Percentiles rank a stretch among this genome's conserved stretches.
phyloP scores from a whole-genome alignment of 345 rosid genomes.

The Rhizophora mangle region DNA sequence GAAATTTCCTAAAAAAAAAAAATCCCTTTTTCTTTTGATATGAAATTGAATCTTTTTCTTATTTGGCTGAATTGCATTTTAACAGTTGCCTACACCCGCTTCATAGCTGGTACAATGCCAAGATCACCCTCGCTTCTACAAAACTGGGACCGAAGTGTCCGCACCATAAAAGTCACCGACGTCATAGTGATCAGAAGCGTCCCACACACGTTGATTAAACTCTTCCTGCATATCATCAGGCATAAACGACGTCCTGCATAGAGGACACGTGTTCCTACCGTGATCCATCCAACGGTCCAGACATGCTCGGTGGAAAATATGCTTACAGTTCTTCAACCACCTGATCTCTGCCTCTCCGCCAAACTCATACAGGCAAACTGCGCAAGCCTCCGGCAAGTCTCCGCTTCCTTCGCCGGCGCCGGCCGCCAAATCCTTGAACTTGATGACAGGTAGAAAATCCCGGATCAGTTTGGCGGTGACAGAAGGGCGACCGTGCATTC shows the following conservation, averaged over 20 bases:
- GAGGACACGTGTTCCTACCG: constrained; percentile 83
- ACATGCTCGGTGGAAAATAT: constrained; percentile 76
- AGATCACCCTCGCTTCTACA: constrained; percentile 12
- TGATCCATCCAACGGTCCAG: constrained; percentile 97
- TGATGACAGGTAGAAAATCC: constrained; percentile 68
- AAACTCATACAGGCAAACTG: constrained; percentile 77
- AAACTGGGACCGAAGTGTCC: constrained; percentile 42
- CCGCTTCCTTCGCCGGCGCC: constrained; percentile 38
- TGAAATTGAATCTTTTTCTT: neutral
- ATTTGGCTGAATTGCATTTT: constrained; percentile 7
- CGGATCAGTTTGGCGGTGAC: constrained; percentile 71
- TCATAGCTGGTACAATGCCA: neutral
- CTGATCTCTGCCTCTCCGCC: constrained; percentile 73
- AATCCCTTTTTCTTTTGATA: neutral
- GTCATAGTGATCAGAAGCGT: constrained; percentile 36
- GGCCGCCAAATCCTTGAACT: constrained; percentile 46
- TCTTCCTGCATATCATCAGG: constrained; percentile 82
- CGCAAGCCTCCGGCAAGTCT: constrained; percentile 68
- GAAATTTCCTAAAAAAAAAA: neutral
- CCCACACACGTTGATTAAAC: constrained; percentile 80
- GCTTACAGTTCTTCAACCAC: constrained; percentile 72
- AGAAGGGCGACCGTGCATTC: constrained; percentile 40
- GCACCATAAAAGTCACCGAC: constrained; percentile 52
- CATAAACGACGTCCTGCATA: constrained; percentile 72
- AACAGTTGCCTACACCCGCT: constrained; percentile 10